Percentiles rank a stretch among this genome's conserved stretches.
Conservation (phyloP, 1,139 yeast species). For the Groenewaldozyma sp. region DNA sequence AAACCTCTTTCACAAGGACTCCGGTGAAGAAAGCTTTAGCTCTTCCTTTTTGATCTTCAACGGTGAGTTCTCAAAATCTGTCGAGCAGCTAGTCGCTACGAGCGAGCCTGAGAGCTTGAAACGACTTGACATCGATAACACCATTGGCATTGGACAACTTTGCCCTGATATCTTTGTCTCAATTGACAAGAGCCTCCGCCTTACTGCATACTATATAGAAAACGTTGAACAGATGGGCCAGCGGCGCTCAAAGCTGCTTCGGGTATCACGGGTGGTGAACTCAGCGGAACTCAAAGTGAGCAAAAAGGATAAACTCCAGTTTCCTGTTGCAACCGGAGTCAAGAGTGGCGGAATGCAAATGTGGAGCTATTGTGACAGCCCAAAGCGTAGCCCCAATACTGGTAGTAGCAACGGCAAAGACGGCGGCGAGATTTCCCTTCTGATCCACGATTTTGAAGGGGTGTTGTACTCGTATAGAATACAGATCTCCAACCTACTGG, state of each 20-base stretch:
- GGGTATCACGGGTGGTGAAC: constrained; percentile 19
- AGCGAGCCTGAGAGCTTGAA: constrained; percentile 2
- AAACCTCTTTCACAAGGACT: constrained; percentile 7
- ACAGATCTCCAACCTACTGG: constrained; percentile 31
- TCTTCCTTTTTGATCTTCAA: constrained; percentile 54
- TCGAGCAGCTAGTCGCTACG: constrained; percentile 25
- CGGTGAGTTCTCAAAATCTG: constrained; percentile 36
- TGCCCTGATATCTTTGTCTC: constrained; percentile 46
- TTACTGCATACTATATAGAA: constrained; percentile 41
- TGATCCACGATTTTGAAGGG: constrained; percentile 45
- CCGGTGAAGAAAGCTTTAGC: constrained; percentile 27
- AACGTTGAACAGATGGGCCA: constrained; percentile 36
- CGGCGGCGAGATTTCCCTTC: constrained; percentile 31
- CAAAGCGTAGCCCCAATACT: not conserved
- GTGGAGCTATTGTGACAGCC: constrained; percentile 3
- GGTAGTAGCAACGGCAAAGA: not conserved
- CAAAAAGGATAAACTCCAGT: no score
- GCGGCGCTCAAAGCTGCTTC: constrained; percentile 21
- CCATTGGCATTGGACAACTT: constrained; percentile 10
- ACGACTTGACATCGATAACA: not conserved
- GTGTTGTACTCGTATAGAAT: constrained; percentile 39
- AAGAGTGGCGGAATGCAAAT: not conserved
- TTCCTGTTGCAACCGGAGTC: not conserved
- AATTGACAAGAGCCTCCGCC: constrained; percentile 39
- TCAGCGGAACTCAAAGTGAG: no score